Base-by-base conservation (phyloP, 352 stramenopile species). In the Phytopythium helicoides region DNA sequence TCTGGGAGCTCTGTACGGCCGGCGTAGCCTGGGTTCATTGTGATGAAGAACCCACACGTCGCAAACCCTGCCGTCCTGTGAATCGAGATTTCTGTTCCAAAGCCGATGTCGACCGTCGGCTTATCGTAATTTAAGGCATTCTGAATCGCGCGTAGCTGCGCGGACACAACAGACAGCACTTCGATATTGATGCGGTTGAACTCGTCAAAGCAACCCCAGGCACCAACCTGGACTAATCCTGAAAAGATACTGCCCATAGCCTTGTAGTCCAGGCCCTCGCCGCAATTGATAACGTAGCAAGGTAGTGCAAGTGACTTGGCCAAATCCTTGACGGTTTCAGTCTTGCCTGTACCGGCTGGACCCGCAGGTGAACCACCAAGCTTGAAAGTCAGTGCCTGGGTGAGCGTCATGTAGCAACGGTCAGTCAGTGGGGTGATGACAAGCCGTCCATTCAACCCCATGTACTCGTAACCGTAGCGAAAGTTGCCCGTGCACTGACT, bases 41-140 rank as follows among this genome's bases (percentile, higher is more conserved):
- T 97, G 60, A 98, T 97, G 70, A 98, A 98, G 47, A 98, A 95
- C 0, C 93, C 93, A 46, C 88, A 97, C 0, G 89, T 98, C 11
- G 92, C 92, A 47, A 97, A 98, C 0, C 90, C 92, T 6, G 84
- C 88, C 0, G 95, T 95, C 19, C 92, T 81, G 46, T 97, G 94
- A 28, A 97, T 96, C 1, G 73, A 67, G 12, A 98, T 97, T 56
- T 97, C 88, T 0, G 82, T 83, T 19, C 92, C 91, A 46, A 96
- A 95, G 16, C 89, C 89, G 57, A 97, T 97, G 48, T 97, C 87
- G 10, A 95, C 86, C 0, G 86, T 96, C 8, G 87, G 86, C 37
- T 92, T 90, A 58, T 95, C 89, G 57, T 94, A 92, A 53, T 97
- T 95, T 10, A 98, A 68, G 12, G 89, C 88, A 39, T 98, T 97